Percentiles rank a stretch among this genome's conserved stretches.
Conservation (phyloP, 1,284 basidiomycete species). For the Thelephora terrestris region DNA sequence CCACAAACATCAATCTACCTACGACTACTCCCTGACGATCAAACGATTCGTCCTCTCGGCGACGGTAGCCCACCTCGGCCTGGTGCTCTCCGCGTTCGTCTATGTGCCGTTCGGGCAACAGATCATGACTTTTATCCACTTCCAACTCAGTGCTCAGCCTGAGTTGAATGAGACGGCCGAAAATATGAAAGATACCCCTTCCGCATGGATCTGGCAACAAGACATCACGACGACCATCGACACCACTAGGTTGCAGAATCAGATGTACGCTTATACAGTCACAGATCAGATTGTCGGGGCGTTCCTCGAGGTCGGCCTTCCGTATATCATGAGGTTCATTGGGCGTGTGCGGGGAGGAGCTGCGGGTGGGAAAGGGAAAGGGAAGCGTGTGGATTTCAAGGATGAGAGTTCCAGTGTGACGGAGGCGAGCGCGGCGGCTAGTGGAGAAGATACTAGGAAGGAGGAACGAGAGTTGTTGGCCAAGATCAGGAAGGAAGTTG, state of each 20-base stretch:
- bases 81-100: conserved; percentile 79
- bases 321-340: conserved; percentile 64
- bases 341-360: conserved; percentile 11
- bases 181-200: conserved; percentile 9
- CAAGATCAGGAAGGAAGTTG: conserved; percentile 67
- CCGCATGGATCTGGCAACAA: conserved; percentile 39
- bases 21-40: conserved; percentile 75
- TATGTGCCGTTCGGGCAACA: conserved; percentile 88
- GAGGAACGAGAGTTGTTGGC: conserved; percentile 70
- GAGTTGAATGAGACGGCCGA: conserved; percentile 1
- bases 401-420: conserved; percentile 35
- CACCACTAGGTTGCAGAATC: conserved; percentile 68
- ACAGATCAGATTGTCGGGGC: conserved; percentile 85
- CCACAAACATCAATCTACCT: conserved; percentile 70
- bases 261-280: conserved; percentile 93
- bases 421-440: conserved; percentile 12
- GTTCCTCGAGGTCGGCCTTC: conserved; percentile 78
- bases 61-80: conserved; percentile 82
- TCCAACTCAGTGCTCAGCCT: conserved; percentile 18
- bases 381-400: conserved; percentile 67
- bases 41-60: conserved; percentile 89
- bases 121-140: conserved; percentile 56
- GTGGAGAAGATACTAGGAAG: conserved; percentile 35
- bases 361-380: conserved; percentile 18
- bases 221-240: conserved; percentile 53